These are phyloP conservation scores for Macroventuria anomochaeta DNA, from an alignment of 2,329 filamentous ascomycete genomes.

Conservation along the genomic window DNA sequence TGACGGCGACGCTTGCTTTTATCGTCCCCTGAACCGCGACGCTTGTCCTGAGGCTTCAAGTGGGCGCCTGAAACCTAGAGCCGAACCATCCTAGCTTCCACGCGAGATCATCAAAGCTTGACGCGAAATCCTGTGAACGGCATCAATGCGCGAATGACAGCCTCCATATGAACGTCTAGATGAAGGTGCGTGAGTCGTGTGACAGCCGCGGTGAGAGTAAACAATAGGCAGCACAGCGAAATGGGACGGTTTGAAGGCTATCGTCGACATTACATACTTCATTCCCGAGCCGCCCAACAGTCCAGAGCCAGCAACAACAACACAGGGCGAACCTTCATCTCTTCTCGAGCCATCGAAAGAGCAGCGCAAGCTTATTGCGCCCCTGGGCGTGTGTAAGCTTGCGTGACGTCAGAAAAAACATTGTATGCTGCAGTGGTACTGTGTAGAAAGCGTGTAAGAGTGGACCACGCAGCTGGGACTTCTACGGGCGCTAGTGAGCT, in stretches of 20 bases:
- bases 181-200: constrained; percentile 8
- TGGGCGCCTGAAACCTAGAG: constrained; percentile 15
- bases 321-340: neutral
- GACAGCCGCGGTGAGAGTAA: neutral
- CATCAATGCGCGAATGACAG: constrained; percentile 7
- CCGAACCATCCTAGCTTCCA: constrained; percentile 6
- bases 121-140: neutral
- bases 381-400: too few relatives aligned
- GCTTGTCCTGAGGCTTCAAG: constrained; percentile 12
- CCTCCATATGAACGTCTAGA: neutral
- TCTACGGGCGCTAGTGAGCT: neutral
- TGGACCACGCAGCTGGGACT: neutral
- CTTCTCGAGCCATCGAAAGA: neutral
- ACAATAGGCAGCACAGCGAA: constrained; percentile 7
- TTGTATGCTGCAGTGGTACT: neutral
- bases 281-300: constrained; percentile 1
- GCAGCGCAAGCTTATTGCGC: neutral
- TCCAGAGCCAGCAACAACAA: neutral
- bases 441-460: neutral
- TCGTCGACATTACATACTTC: neutral
- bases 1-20: constrained; percentile 18
- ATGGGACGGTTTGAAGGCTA: neutral
- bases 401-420: neutral
- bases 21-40: constrained; percentile 19
- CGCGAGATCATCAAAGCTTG: neutral